Percentiles rank a stretch among this genome's conserved stretches.
Evolutionary conservation across 345 rosid genomes (phyloP).

Genomic region (Geranium brycei): DNA sequence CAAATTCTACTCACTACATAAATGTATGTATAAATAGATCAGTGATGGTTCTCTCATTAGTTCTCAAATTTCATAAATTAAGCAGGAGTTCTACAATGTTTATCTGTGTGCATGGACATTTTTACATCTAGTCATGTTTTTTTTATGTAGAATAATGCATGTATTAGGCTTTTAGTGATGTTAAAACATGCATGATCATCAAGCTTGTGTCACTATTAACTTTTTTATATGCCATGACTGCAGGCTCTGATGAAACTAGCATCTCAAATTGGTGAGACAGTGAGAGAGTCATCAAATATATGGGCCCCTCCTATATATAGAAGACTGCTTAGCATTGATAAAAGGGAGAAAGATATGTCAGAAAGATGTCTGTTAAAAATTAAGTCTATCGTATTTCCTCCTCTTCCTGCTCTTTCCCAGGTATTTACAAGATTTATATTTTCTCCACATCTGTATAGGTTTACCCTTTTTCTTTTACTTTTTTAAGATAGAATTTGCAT

Average conservation of each 20-base stretch:
- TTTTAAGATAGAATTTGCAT: conserved; percentile 5
- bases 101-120: no score
- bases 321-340: conserved; percentile 43
- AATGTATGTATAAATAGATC: no score
- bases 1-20: no score
- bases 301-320: conserved; percentile 46
- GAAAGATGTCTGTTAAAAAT: conserved; percentile 39
- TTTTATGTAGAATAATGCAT: not conserved
- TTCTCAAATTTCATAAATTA: no score
- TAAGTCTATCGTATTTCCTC: conserved; percentile 27
- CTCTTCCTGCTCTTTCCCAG: conserved; percentile 34
- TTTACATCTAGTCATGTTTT: no score
- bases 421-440: conserved; percentile 11
- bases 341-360: conserved; percentile 43
- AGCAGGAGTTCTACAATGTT: no score
- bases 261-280: conserved; percentile 26
- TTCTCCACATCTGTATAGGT: not conserved
- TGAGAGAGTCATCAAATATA: conserved; percentile 36
- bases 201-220: not conserved
- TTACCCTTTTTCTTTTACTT: not conserved
- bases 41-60: no score
- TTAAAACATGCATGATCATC: not conserved
- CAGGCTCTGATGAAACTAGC: conserved; percentile 38
- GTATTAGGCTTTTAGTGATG: not conserved
- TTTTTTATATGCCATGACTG: conserved; percentile 6